Evolutionary conservation across 495 filamentous ascomycete species (phyloP).

Genomic region (Penicillium lividum): DNA sequence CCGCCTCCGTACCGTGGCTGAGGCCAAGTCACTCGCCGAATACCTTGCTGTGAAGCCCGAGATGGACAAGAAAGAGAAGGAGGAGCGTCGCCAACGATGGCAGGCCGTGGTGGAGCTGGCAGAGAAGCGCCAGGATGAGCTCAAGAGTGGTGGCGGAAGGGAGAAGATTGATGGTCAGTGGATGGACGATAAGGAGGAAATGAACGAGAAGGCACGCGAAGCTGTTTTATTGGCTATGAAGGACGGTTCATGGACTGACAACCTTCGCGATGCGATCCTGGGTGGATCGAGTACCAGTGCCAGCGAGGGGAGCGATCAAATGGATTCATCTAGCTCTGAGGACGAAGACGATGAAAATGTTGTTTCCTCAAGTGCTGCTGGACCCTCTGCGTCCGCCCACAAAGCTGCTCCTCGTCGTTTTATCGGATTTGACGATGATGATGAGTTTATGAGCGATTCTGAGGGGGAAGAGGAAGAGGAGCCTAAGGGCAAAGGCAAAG

Average conservation of each 20-base stretch:
- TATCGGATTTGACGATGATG: slow-evolving; percentile 88
- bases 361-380: slow-evolving; percentile 22
- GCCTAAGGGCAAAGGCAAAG: slow-evolving; percentile 46
- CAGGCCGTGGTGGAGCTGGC: slow-evolving; percentile 80
- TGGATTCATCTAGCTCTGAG: slow-evolving; percentile 42
- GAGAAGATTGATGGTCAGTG: slow-evolving; percentile 83
- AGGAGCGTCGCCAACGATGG: slow-evolving; percentile 77
- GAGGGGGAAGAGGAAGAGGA: slow-evolving; percentile 54
- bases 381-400: slow-evolving; percentile 25
- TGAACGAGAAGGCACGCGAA: slow-evolving; percentile 76
- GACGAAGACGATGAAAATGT: slow-evolving; percentile 47
- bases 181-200: slow-evolving; percentile 90
- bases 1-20: slow-evolving; percentile 84
- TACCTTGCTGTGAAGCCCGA: slow-evolving; percentile 95
- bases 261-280: slow-evolving; percentile 43
- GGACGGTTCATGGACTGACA: slow-evolving; percentile 55
- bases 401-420: slow-evolving; percentile 53
- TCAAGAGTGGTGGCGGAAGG: slow-evolving; percentile 64
- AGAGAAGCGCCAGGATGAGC: slow-evolving; percentile 77
- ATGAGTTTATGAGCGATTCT: slow-evolving; percentile 83
- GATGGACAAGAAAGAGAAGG: slow-evolving; percentile 91
- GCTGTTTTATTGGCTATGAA: slow-evolving; percentile 79
- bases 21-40: slow-evolving; percentile 92
- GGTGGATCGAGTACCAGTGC: slow-evolving; percentile 52
- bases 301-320: slow-evolving; percentile 48